phyloP scores from a whole-genome alignment of 2,329 filamentous ascomycete species.

The Didymella glomerata region DNA sequence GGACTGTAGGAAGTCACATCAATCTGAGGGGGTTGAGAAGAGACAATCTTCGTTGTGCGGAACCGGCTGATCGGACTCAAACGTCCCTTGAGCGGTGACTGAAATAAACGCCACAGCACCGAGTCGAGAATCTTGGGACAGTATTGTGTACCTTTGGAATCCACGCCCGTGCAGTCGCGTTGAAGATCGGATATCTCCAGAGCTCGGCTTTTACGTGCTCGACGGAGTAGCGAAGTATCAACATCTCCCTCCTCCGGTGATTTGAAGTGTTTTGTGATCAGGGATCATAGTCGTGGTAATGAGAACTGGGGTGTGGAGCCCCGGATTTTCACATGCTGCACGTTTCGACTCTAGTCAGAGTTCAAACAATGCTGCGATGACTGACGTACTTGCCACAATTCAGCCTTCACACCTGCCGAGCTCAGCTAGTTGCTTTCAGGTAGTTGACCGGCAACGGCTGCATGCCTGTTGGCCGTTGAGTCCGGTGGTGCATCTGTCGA shows the following conservation, averaged over 20 bases:
- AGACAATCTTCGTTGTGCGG: too few species aligned
- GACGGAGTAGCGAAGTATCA: not conserved
- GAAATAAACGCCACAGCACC: too few species aligned
- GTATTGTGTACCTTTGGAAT: too few species aligned
- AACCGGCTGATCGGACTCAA: too few species aligned
- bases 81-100: too few species aligned
- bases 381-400: not conserved
- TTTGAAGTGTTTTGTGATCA: not conserved
- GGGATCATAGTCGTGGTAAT: not conserved
- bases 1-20: too few species aligned
- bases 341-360: not conserved
- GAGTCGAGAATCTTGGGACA: too few species aligned
- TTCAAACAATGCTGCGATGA: not conserved
- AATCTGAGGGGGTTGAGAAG: too few species aligned
- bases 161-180: too few species aligned
- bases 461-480: slow-evolving; percentile 1
- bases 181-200: too few species aligned
- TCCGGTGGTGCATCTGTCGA: slow-evolving; percentile 3
- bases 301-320: slow-evolving; percentile 16
- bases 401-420: not conserved
- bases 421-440: slow-evolving; percentile 6
- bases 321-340: slow-evolving; percentile 25
- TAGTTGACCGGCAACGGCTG: slow-evolving; percentile 7
- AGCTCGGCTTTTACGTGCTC: not conserved
- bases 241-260: not conserved